Evolutionary conservation across 306 rosid species (phyloP), one percentile per base, ranked within the genome.

Genomic region (Sophora flavescens): DNA sequence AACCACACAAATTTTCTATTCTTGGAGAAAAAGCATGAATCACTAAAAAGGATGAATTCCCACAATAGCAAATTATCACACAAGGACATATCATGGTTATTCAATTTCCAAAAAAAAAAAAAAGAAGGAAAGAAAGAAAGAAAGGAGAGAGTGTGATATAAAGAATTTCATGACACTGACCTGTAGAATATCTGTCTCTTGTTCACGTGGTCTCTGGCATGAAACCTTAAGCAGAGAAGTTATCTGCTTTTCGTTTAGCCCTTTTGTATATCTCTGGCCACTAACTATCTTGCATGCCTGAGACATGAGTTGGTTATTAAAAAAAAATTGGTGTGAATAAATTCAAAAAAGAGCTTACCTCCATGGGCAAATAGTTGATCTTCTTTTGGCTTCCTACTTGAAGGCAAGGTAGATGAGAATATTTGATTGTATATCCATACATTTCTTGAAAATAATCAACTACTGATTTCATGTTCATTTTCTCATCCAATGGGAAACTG

Each of bases 391-490:
- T 84, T 73, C 87, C 87, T 44, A 84, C 87, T 84, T 84, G 87
- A 63, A 84, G 84, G 71, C 87, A 84, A 12, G 87, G 87, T 39
- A 84, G 79, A 76, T 84, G 87, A 44, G 87, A 50, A 66, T 80
- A 80, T 69, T 71, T 77, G 61, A 84, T 84, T 30, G 80, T 84
- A 45, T 84, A 84, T 51, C 87, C 87, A 66, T 84, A 84, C 82
- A 84, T 50, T 62, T 84, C 87, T 65, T 78, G 87, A 72, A 84
- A 84, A 59, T 84, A 84, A 67, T 84, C 87, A 64, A 84, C 84
- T 17, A 84, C 87, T 65, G 87, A 84, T 80, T 84, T 84, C 87
- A 84, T 84, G 80, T 84, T 84, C 84, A 80, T 84, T 63, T 84
- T 83, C 74, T 84, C 87, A 76, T 84, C 87, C 0, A 84, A 69